Conservation (phyloP, 2,329 filamentous ascomycete species). For the Sporothrix euskadiensis region DNA sequence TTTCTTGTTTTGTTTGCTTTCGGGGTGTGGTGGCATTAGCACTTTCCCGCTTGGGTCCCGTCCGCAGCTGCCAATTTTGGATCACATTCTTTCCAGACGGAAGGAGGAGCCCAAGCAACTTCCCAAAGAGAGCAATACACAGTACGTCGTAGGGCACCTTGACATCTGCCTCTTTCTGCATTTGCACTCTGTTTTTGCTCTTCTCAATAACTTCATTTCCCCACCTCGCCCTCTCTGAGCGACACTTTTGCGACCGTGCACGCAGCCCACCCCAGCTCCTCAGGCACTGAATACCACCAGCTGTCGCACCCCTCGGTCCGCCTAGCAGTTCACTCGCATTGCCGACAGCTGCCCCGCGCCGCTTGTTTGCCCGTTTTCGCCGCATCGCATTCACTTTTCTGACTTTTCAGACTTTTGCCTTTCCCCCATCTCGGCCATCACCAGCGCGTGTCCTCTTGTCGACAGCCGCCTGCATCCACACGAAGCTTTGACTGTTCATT, state of each 20-base stretch:
- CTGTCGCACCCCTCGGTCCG: conserved; percentile 11
- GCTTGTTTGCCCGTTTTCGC: conserved; percentile 8
- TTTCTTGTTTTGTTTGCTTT: conserved; percentile 21
- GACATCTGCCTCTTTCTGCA: not conserved
- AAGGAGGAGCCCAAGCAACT: not conserved
- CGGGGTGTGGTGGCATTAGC: conserved; percentile 7
- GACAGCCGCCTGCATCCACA: not conserved
- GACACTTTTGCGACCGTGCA: not conserved
- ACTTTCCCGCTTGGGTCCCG: conserved; percentile 13
- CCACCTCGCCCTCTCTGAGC: not conserved
- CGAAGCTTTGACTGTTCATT: not conserved
- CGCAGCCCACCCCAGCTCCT: not conserved
- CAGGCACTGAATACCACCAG: not conserved
- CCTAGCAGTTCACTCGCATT: not conserved
- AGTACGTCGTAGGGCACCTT: not conserved
- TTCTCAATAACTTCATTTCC: not conserved
- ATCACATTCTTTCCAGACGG: conserved; percentile 15
- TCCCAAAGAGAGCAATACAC: not conserved
- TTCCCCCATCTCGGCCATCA: not conserved
- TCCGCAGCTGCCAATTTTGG: conserved; percentile 20
- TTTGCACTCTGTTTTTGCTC: not conserved
- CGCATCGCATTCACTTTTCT: conserved; percentile 3
- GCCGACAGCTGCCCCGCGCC: not conserved
- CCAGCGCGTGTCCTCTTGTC: not conserved
- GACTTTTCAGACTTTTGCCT: not conserved